Base-by-base conservation (phyloP, 177 flowering plant species). In the Vitis hybrid region DNA sequence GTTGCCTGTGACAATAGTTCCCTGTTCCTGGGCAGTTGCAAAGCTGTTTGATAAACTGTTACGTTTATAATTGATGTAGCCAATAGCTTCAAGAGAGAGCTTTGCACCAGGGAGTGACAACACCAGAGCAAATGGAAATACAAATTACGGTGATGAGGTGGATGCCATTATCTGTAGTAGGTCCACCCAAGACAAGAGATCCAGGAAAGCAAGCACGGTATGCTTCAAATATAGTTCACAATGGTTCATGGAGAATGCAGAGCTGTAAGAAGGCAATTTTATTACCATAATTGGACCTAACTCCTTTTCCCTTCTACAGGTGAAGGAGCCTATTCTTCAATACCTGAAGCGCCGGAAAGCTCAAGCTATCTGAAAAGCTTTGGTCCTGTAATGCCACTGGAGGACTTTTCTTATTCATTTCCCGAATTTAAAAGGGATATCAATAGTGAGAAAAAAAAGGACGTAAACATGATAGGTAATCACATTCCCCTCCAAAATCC, bases 181-280 rank as follows among this genome's bases (percentile, higher is more conserved):
- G 79, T 73, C 87, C 61, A 71, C 85, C 20, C 92, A 88, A 74
- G 94, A 91, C 54, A 91, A 90, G 76, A 82, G 88, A 1, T 67
- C 71, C 31, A 77, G 95, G 78, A 95, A 88, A 80, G 77, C 95
- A 52, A 95, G 97, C 97, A 85, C 74, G 86, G 97, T 91, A 87
- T 59, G 82, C 62, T 57, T 70, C 14, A 38, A n/a, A 47, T 56
- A 22, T 54, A 47, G 4, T 2, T 64, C n/a, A 10, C 22, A 2
- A 11, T 51, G 44, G 13, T 19, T 9, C 49, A 33, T n/a, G 20
- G 47, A 38, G 47, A 19, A 33, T 62, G 15, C 24, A 2, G 20
- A 22, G 9, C 8, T 19, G 28, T 17, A 8, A 11, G 11, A 55
- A 57, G 49, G 18, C 49, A 2, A 11, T 50, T 47, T 24, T 47